Evolutionary conservation across 495 filamentous ascomycete species (phyloP), one percentile per base, ranked within the genome.

Genomic region (Daldinia caldariorum): DNA sequence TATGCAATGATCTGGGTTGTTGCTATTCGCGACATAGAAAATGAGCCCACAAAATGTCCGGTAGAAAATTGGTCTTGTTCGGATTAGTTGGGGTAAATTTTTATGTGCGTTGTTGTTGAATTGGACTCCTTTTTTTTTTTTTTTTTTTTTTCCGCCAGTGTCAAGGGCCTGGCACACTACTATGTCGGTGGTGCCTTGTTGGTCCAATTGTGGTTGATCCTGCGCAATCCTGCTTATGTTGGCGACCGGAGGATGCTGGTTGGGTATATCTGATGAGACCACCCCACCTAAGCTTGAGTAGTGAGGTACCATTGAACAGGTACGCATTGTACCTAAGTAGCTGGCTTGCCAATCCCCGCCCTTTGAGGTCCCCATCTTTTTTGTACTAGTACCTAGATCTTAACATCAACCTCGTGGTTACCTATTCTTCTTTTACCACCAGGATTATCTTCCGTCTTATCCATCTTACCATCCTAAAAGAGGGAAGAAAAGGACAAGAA

Each of bases 41-140:
- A 47, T 12, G 49, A 63, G 56, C 18, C 59, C 69, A 71, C 63
- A 58, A 39, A 62, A 59, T 72, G 64, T 68, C 70, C 65, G 70
- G 57, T 47, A 60, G 39, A 55, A 56, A 35, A 56, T 1, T 20
- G 31, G 16, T 37, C 41, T 65, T 51, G 58, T 54, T 68, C 70
- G 70, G 70, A 72, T 69, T 68, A 72, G 70, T 72, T 72, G 70
- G 70, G 70, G 70, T 72, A 72, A 72, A 67, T 68, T 68, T 68
- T 72, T 65, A 64, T 41, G 35, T 45, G 38, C 61, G 43, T 37
- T 65, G 43, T 56, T 51, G 47, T 71, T 63, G 59, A 72, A 63
- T 72, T 58, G 49, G 39, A 56, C 61, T 65, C 65, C 64, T 59
- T 67, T 66, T 43, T 43, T 43, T 10, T 7, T 26, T 26, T 9